Percentiles rank a stretch among this genome's conserved stretches.
phyloP scores from a whole-genome alignment of 805 yeast species.

The Sugiyamaella chiloensis region DNA sequence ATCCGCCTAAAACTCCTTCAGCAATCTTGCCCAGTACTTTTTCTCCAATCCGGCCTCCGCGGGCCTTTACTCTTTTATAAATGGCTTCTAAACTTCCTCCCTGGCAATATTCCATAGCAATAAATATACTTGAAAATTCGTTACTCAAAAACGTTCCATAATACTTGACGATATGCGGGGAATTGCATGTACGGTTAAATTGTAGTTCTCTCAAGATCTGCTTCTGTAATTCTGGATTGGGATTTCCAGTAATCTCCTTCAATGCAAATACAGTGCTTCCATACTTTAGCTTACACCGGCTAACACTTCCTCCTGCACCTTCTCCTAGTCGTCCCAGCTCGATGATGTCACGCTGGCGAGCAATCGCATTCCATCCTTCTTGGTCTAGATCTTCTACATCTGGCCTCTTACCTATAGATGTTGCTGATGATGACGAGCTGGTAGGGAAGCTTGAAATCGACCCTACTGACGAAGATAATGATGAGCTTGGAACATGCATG shows the following conservation, averaged over 20 bases:
- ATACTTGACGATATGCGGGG: conserved; percentile 84
- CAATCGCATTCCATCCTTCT: conserved; percentile 67
- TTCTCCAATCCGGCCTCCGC: conserved; percentile 88
- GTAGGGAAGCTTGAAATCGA: neutral
- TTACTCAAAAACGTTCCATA: conserved; percentile 88
- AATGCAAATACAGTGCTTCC: conserved; percentile 76
- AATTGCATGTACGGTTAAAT: conserved; percentile 76
- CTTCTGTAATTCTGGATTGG: conserved; percentile 81
- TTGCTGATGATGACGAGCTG: conserved; percentile 7
- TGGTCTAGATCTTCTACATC: conserved; percentile 52
- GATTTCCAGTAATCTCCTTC: conserved; percentile 68
- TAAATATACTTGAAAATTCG: conserved; percentile 74
- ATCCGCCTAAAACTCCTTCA: conserved; percentile 76
- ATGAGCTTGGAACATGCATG: neutral
- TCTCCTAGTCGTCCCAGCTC: conserved; percentile 80
- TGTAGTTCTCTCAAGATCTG: conserved; percentile 90
- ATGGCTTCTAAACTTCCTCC: conserved; percentile 88
- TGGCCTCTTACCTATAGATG: neutral
- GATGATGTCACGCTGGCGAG: conserved; percentile 56
- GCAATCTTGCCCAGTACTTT: conserved; percentile 89
- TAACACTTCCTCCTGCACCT: conserved; percentile 91
- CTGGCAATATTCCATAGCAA: conserved; percentile 97
- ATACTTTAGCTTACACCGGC: conserved; percentile 62
- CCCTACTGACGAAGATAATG: neutral
- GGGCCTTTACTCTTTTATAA: conserved; percentile 67